These are phyloP conservation scores for Nakazawaea ernobii DNA, from an alignment of 805 yeast species.

Conservation along the genomic window DNA sequence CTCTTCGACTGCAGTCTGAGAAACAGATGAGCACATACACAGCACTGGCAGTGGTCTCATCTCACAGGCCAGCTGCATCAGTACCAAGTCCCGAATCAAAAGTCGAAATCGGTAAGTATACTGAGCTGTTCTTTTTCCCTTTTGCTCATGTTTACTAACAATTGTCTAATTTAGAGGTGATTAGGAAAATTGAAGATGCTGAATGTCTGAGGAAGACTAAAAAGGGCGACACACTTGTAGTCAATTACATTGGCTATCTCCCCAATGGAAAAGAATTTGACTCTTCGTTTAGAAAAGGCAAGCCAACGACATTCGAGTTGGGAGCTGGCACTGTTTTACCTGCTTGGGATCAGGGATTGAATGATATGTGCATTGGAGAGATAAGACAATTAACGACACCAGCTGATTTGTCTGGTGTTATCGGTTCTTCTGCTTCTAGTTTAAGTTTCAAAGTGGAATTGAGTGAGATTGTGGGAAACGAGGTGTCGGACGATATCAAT, in stretches of 20 bases:
- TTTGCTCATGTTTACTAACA: not conserved
- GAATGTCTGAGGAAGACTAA: constrained; percentile 54
- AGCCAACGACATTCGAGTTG: constrained; percentile 63
- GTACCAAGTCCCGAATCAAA: not conserved
- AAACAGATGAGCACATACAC: not conserved
- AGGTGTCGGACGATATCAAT: constrained; percentile 4
- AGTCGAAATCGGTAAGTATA: constrained; percentile 6
- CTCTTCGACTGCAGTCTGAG: not conserved
- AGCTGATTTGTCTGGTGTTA: constrained; percentile 63
- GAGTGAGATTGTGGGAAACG: constrained; percentile 40
- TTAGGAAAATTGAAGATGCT: constrained; percentile 39
- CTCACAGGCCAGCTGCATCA: not conserved
- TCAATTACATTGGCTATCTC: constrained; percentile 74
- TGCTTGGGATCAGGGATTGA: constrained; percentile 88
- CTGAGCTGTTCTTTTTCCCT: not conserved
- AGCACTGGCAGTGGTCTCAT: not conserved
- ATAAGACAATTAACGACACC: constrained; percentile 76
- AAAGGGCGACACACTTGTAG: constrained; percentile 61
- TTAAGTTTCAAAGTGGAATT: constrained; percentile 63
- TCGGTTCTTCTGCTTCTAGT: constrained; percentile 71
- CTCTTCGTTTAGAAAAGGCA: constrained; percentile 55
- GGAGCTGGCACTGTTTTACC: constrained; percentile 76
- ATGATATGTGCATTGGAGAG: constrained; percentile 79
- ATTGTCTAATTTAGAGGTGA: constrained; percentile 27
- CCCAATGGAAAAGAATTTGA: constrained; percentile 71